Percentiles rank a stretch among this genome's conserved stretches.
Conservation (phyloP, 2,329 filamentous ascomycete genomes). For the Pyrenochaeta sp. region DNA sequence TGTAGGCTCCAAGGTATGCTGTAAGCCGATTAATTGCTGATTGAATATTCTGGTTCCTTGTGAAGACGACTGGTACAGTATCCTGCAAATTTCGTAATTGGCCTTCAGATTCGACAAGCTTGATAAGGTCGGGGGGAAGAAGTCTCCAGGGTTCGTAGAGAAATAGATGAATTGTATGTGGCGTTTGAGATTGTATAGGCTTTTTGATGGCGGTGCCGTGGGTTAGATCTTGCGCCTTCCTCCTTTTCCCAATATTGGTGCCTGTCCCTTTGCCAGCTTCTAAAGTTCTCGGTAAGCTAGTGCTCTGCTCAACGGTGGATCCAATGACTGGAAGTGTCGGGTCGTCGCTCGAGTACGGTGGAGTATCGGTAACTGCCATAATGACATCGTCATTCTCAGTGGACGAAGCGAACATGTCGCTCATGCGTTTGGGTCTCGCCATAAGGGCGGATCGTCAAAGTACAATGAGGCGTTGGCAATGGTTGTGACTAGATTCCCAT, state of each 20-base stretch:
- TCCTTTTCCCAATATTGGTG: constrained; percentile 7
- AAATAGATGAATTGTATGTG: constrained; percentile 14
- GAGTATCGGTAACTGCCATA: constrained; percentile 9
- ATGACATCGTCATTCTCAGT: constrained; percentile 10
- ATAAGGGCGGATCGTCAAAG: not conserved
- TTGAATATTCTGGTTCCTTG: constrained; percentile 33
- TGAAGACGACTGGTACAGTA: constrained; percentile 23
- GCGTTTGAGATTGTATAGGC: constrained; percentile 2
- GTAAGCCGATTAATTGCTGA: constrained; percentile 23
- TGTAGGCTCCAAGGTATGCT: constrained; percentile 14
- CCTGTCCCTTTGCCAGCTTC: not conserved
- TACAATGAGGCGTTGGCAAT: not conserved
- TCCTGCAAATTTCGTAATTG: constrained; percentile 10
- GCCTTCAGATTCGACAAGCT: constrained; percentile 7
- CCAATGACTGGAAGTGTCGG: constrained; percentile 28
- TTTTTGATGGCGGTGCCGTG: not conserved
- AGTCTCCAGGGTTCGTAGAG: constrained; percentile 32
- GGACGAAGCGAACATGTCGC: constrained; percentile 29
- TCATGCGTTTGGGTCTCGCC: constrained; percentile 28
- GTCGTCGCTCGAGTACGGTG: constrained; percentile 29
- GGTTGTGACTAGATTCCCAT: not conserved
- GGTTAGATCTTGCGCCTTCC: constrained; percentile 7
- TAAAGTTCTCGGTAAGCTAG: not conserved
- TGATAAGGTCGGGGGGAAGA: constrained; percentile 12
- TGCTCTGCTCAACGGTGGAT: not conserved